Evolutionary conservation across 1,284 basidiomycete genomes (phyloP).

Genomic region (Pseudomicrostroma phylloplanum): DNA sequence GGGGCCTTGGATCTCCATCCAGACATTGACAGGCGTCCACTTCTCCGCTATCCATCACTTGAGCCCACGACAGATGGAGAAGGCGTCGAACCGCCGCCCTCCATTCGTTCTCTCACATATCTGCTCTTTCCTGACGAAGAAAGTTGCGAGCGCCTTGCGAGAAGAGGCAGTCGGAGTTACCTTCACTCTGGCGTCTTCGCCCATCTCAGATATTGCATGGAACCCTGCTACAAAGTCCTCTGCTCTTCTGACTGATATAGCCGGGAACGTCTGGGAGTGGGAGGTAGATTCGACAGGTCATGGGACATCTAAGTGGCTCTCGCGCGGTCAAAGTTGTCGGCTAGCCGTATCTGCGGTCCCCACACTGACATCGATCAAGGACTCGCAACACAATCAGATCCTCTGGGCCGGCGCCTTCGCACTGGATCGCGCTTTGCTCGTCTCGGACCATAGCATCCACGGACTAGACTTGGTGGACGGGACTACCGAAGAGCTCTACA

Average conservation of each 20-base stretch:
- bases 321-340: not conserved
- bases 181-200: not conserved
- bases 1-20: slow-evolving; percentile 6
- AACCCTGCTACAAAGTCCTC: not conserved
- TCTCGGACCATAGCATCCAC: not conserved
- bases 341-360: not conserved
- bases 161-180: not conserved
- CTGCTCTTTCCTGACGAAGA: not conserved
- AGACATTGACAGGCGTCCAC: not conserved
- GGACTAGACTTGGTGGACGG: not conserved
- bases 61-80: not conserved
- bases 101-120: not conserved
- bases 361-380: not conserved
- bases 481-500: too few species aligned
- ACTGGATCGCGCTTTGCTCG: not conserved
- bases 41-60: slow-evolving; percentile 1
- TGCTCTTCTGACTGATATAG: not conserved
- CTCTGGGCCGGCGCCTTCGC: not conserved
- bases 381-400: not conserved
- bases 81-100: not conserved
- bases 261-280: slow-evolving; percentile 1
- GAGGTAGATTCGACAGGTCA: not conserved
- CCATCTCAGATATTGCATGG: not conserved
- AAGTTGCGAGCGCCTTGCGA: not conserved
- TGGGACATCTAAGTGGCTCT: not conserved